Percentiles rank a stretch among this genome's conserved stretches.
Evolutionary conservation across 2,329 filamentous ascomycete genomes (phyloP).

Genomic region (Fusarium multiceps): DNA sequence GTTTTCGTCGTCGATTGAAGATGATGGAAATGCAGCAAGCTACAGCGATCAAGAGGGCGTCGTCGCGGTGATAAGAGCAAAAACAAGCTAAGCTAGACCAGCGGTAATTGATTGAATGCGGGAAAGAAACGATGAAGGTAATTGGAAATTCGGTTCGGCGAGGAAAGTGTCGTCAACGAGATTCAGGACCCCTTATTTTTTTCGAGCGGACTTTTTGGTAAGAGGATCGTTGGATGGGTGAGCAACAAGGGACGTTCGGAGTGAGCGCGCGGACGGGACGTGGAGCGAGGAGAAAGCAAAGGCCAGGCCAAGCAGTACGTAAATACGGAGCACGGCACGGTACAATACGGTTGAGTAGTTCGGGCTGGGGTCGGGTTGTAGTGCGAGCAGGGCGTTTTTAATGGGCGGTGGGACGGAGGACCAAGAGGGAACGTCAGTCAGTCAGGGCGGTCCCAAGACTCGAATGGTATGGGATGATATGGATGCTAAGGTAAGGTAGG

Average conservation of each 20-base stretch:
- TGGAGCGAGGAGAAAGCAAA: constrained; percentile 36
- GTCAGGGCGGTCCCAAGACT: constrained; percentile 28
- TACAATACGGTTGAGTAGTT: constrained; percentile 28
- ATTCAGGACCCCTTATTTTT: constrained; percentile 40
- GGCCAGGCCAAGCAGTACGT: constrained; percentile 26
- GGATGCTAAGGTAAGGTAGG: background rate
- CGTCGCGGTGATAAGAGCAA: constrained; percentile 29
- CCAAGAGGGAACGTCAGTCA: constrained; percentile 20
- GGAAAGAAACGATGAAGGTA: background rate
- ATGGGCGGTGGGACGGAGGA: constrained; percentile 46
- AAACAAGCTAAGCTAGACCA: constrained; percentile 13
- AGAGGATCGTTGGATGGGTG: constrained; percentile 39
- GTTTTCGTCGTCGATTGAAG: constrained; percentile 32
- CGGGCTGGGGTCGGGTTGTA: constrained; percentile 13
- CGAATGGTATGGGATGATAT: background rate
- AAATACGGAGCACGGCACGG: constrained; percentile 38
- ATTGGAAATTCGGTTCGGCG: constrained; percentile 18
- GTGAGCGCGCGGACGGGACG: constrained; percentile 32
- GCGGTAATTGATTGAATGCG: constrained; percentile 12
- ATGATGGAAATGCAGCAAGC: constrained; percentile 21
- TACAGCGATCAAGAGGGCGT: constrained; percentile 28
- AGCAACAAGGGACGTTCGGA: constrained; percentile 40
- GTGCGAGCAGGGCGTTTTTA: constrained; percentile 34
- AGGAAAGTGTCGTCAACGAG: constrained; percentile 31
- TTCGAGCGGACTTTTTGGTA: constrained; percentile 34